Evolutionary conservation across 805 yeast species (phyloP).

Genomic region (Suhomyces prunicola): DNA sequence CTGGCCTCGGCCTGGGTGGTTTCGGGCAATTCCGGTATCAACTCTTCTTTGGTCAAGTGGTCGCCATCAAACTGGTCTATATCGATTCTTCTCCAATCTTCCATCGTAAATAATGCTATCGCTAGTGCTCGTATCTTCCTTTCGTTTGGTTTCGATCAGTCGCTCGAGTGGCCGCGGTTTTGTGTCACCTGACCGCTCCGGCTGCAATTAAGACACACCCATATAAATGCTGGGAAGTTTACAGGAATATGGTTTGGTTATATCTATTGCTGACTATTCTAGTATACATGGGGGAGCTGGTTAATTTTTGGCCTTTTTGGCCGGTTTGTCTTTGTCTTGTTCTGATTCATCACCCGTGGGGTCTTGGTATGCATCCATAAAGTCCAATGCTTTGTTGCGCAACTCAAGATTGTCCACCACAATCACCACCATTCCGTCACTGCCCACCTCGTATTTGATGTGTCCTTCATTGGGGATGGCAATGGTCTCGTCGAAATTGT

Average conservation of each 20-base stretch:
- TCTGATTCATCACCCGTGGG: constrained; percentile 2
- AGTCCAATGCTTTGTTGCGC: constrained; percentile 36
- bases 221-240: too few relatives aligned
- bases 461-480: constrained; percentile 55
- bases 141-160: not conserved
- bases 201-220: not conserved
- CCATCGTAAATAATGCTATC: not conserved
- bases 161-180: not conserved
- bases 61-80: constrained; percentile 90
- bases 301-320: constrained; percentile 3
- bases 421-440: constrained; percentile 57
- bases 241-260: too few relatives aligned
- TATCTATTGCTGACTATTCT: not conserved
- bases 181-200: not conserved
- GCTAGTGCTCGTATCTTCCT: not conserved
- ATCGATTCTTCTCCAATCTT: constrained; percentile 91
- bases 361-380: constrained; percentile 37
- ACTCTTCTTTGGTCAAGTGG: constrained; percentile 60
- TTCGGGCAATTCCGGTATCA: constrained; percentile 52
- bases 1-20: constrained; percentile 49
- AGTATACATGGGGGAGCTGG: not conserved
- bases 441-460: constrained; percentile 58
- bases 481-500: constrained; percentile 47
- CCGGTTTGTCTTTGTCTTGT: constrained; percentile 1
- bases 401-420: constrained; percentile 45